Evolutionary conservation across 2,329 filamentous ascomycete species (phyloP).

Genomic region (Arthrobotrys musiformis): DNA sequence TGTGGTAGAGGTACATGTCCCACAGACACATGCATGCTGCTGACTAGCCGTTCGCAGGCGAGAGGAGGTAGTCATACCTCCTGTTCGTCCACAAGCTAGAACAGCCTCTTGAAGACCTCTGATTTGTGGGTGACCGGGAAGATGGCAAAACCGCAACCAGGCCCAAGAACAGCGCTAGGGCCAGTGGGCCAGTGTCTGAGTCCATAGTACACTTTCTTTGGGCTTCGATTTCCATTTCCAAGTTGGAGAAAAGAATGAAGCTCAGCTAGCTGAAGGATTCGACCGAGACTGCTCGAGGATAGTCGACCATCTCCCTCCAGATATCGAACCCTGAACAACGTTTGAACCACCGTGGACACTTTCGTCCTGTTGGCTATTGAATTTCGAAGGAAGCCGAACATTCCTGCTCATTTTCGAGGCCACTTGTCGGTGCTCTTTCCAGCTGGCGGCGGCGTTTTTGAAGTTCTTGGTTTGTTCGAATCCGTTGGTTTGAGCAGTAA

Average conservation of each 20-base stretch:
- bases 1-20: conserved; percentile 22
- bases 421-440: background rate
- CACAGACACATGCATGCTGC: conserved; percentile 48
- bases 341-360: background rate
- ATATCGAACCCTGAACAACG: background rate
- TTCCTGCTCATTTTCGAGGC: background rate
- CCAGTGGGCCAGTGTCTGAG: background rate
- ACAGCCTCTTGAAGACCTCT: conserved; percentile 11
- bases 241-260: background rate
- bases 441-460: conserved; percentile 1
- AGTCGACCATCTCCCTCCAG: background rate
- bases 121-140: conserved; percentile 43
- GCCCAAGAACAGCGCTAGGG: conserved; percentile 11
- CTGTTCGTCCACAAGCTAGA: conserved; percentile 19
- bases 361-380: background rate
- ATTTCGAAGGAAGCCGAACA: background rate
- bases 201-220: background rate
- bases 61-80: conserved; percentile 40
- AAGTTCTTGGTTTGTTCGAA: conserved; percentile 5
- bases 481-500: background rate
- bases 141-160: conserved; percentile 50
- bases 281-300: background rate
- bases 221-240: conserved; percentile 20
- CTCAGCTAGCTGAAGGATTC: conserved; percentile 48
- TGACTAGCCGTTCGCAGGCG: conserved; percentile 23